Evolutionary conservation across 305 asterid species (phyloP).

Genomic region (Euphrasia arctica): DNA sequence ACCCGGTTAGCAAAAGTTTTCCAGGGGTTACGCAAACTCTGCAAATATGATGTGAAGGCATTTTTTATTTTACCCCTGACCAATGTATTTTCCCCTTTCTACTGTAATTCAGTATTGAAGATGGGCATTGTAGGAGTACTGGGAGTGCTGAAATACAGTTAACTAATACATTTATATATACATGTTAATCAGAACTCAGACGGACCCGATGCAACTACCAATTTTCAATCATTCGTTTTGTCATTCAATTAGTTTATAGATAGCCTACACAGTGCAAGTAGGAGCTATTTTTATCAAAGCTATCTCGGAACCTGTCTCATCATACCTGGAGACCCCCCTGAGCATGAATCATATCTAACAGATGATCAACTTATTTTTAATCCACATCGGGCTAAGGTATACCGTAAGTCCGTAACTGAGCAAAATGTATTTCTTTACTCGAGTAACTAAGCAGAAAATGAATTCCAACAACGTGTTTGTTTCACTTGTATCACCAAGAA

Average conservation of each 20-base stretch:
- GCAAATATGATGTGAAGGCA: not conserved
- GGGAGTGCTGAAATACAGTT: not conserved
- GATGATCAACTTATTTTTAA: conserved; percentile 3
- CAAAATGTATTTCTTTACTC: not conserved
- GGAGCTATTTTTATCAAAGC: not conserved
- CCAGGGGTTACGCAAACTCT: not conserved
- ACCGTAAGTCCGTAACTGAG: conserved; percentile 44
- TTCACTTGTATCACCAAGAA: not conserved
- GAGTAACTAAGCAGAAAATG: not conserved
- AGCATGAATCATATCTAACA: not conserved
- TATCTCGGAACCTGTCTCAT: conserved; percentile 6
- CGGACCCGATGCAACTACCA: not conserved
- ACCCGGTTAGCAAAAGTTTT: not conserved
- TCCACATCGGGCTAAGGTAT: not conserved
- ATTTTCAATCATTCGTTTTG: not conserved
- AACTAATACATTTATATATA: not conserved
- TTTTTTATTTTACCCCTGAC: not conserved
- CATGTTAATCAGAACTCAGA: not conserved
- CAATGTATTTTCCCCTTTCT: not conserved
- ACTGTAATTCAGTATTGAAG: not conserved
- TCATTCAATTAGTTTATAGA: not conserved
- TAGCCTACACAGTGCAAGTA: conserved; percentile 2
- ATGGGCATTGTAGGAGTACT: not conserved
- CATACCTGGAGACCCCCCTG: conserved; percentile 4
- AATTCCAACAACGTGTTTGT: not conserved